A percentile compares a stretch with the other conserved stretches of the same genome.
Conservation (phyloP, 148 eudicot species). For the Rhododendron williamsianum region DNA sequence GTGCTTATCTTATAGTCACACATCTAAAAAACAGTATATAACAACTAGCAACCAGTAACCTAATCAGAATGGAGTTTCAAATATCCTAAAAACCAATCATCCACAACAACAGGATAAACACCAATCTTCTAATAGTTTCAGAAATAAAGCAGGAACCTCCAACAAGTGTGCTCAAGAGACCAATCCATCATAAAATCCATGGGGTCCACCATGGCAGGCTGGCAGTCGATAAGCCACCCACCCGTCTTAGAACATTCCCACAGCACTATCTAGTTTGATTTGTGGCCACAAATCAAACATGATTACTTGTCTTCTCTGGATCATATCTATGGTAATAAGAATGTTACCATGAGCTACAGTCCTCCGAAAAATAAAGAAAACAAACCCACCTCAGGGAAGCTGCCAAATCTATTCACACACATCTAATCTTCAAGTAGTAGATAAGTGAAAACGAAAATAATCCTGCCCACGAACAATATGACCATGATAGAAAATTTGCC, state of each 20-base stretch:
- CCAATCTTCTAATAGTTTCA: slow-evolving; percentile 3
- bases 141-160: neutral
- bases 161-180: neutral
- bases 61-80: neutral
- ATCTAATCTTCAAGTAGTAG: neutral
- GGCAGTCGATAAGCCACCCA: neutral
- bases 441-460: neutral
- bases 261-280: neutral
- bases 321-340: neutral
- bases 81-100: neutral
- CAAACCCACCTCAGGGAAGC: neutral
- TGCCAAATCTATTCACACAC: neutral
- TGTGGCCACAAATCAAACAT: neutral
- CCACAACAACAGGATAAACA: neutral
- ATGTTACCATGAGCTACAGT: neutral
- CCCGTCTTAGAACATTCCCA: neutral
- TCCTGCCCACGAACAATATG: neutral
- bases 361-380: neutral
- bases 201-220: neutral
- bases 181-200: slow-evolving; percentile 1
- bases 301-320: neutral
- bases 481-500: neutral
- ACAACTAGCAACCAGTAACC: neutral
- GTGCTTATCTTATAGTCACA: neutral
- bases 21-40: neutral